Base-by-base conservation (phyloP, 345 rosid genomes). In the Arabidopsis arenosa region DNA sequence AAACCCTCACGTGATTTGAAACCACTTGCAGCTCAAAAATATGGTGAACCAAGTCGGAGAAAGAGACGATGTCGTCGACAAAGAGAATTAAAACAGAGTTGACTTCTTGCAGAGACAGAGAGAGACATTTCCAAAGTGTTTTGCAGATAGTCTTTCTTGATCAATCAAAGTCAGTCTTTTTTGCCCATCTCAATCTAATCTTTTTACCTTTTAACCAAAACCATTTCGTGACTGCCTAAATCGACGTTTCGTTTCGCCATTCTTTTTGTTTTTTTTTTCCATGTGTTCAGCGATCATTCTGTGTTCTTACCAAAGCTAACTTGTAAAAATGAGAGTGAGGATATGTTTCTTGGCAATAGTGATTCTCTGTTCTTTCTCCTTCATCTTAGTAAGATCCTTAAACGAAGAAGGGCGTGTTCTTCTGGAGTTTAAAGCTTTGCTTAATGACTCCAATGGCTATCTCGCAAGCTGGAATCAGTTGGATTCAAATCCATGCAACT, bases 401-500 rank as follows among this genome's bases (percentile, higher is more conserved):
- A 86, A 83, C 67, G 75, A 82, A 67, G 95, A 91, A 73, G 95
- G 90, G 10, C 75, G 30, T 37, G 18, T 41, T 33, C 88, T 87
- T 65, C 59, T 87, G 66, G 86, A 86, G 75, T 84, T 91, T 28
- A 91, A 86, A 84, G 77, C 74, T 73, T 76, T 72, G 2, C 84
- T 92, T 10, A 74, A 58, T 44, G 96, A 92, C 72, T 74, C 84
- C 56, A 63, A 48, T 56, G 75, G 83, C 73, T 79, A 72, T 70
- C 89, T 90, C 56, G 57, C 9, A 45, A 86, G 77, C 83, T 92
- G 93, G 97, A 86, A 84, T 53, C 62, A 72, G 44, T 74, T 82
- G 15, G 92, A 86, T 67, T 75, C 78, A 56, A 80, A 82, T 64
- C 96, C 93, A 11, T 89, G 96, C 70, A 81, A 78, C 68, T 92